Evolutionary conservation across 768 basidiomycete genomes (phyloP).

Genomic region (Boletus rubroflammeus): DNA sequence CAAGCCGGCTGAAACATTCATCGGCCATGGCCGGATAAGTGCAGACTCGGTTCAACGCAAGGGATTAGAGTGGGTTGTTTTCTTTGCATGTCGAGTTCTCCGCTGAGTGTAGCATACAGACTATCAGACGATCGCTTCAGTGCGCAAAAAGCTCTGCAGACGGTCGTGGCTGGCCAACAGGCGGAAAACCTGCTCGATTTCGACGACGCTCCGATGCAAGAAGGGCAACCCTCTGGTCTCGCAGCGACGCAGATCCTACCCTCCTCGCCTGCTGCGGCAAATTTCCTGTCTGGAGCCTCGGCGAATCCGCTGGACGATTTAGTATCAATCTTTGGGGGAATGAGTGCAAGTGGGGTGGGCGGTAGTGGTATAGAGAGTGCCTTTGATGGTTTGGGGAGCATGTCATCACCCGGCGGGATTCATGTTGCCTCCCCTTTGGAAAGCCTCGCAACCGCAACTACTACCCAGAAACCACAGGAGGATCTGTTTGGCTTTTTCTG

Average conservation of each 20-base stretch:
- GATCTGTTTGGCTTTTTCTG: slow-evolving; percentile 57
- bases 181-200: slow-evolving; percentile 95
- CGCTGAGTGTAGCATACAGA: slow-evolving; percentile 28
- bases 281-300: slow-evolving; percentile 73
- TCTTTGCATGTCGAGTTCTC: not conserved
- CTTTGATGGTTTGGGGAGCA: slow-evolving; percentile 19
- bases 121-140: slow-evolving; percentile 68
- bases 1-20: slow-evolving; percentile 93
- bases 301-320: slow-evolving; percentile 90
- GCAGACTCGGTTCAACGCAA: slow-evolving; percentile 72
- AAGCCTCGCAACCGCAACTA: slow-evolving; percentile 14
- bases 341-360: slow-evolving; percentile 28
- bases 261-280: slow-evolving; percentile 69
- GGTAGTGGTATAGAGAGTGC: slow-evolving; percentile 9
- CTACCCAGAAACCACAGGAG: slow-evolving; percentile 40
- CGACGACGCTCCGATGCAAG: slow-evolving; percentile 62
- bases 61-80: slow-evolving; percentile 50
- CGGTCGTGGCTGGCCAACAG: slow-evolving; percentile 87
- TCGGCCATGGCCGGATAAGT: slow-evolving; percentile 86
- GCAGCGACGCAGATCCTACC: slow-evolving; percentile 74
- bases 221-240: slow-evolving; percentile 64
- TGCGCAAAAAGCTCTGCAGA: slow-evolving; percentile 83
- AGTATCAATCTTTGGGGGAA: slow-evolving; percentile 83
- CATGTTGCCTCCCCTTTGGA: slow-evolving; percentile 21
- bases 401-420: slow-evolving; percentile 6